Conservation (phyloP, 2,329 filamentous ascomycete genomes). For the Fusarium kyushuense region DNA sequence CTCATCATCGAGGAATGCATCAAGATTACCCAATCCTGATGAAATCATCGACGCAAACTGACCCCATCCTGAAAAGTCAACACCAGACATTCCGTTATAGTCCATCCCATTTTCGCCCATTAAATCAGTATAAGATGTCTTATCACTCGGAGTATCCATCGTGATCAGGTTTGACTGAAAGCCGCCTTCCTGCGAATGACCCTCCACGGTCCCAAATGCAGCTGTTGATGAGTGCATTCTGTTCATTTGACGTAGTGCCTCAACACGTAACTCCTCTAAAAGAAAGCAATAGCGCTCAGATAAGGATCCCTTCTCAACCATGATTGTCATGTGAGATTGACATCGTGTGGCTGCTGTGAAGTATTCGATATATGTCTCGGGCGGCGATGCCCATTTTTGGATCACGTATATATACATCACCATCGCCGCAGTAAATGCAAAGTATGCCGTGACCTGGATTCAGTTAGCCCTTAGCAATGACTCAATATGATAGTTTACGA, state of each 20-base stretch:
- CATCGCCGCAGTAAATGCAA: conserved; percentile 45
- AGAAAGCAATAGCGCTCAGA: conserved; percentile 44
- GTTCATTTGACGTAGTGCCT: conserved; percentile 41
- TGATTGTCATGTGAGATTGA: conserved; percentile 41
- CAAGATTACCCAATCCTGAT: conserved; percentile 44
- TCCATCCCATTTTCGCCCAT: conserved; percentile 40
- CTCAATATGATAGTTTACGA: accelerated
- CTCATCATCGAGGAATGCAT: conserved; percentile 43
- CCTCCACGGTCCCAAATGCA: conserved; percentile 8
- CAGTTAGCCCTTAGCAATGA: neutral
- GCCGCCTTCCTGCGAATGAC: conserved; percentile 11
- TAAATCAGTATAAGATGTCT: conserved; percentile 40
- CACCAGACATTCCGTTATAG: conserved; percentile 40
- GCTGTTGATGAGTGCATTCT: conserved; percentile 33
- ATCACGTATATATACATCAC: conserved; percentile 47
- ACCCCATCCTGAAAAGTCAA: conserved; percentile 41
- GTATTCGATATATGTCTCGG: conserved; percentile 37
- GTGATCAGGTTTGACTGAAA: conserved; percentile 24
- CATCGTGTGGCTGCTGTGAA: conserved; percentile 39
- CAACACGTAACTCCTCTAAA: conserved; percentile 40
- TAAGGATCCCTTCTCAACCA: conserved; percentile 42
- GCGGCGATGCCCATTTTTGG: conserved; percentile 40
- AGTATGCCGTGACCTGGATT: conserved; percentile 42
- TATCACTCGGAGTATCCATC: conserved; percentile 33
- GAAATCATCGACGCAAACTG: conserved; percentile 47